A percentile compares a stretch with the other conserved stretches of the same genome.
phyloP scores from a whole-genome alignment of 116 monocot species.

The Dioscorea cayenensis region DNA sequence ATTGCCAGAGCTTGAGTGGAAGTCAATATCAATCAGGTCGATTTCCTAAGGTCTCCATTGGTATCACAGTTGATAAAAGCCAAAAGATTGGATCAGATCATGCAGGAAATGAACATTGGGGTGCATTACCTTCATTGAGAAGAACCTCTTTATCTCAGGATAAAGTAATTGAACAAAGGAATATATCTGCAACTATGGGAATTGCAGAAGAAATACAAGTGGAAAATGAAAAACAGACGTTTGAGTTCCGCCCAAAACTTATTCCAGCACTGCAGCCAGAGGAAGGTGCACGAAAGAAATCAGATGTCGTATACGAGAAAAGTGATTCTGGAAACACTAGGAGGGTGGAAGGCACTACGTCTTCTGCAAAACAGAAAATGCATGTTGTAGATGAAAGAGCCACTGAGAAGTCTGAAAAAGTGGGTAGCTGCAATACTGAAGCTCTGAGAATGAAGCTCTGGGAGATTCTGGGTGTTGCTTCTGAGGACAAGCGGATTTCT shows the following conservation, averaged over 20 bases:
- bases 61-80: conserved; percentile 42
- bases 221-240: conserved; percentile 1
- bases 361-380: conserved; percentile 17
- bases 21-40: conserved; percentile 38
- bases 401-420: conserved; percentile 5
- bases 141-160: conserved; percentile 18
- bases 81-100: conserved; percentile 19
- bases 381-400: conserved; percentile 3
- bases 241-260: conserved; percentile 13
- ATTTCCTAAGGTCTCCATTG: conserved; percentile 74
- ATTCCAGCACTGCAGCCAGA: conserved; percentile 20
- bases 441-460: conserved; percentile 66
- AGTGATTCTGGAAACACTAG: conserved; percentile 18
- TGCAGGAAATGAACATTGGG: conserved; percentile 24
- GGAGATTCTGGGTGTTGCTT: conserved; percentile 61
- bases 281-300: conserved; percentile 13
- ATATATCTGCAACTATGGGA: neutral
- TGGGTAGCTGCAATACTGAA: conserved; percentile 18
- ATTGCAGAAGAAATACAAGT: neutral
- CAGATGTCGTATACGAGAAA: conserved; percentile 24
- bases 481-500: conserved; percentile 29
- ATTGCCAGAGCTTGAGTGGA: conserved; percentile 42
- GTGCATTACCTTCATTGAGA: conserved; percentile 12
- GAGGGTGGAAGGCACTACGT: conserved; percentile 24
- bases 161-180: conserved; percentile 8